These are phyloP conservation scores for Aspergillus clavatus DNA, from an alignment of 2,329 filamentous ascomycete genomes.

Conservation along the genomic window DNA sequence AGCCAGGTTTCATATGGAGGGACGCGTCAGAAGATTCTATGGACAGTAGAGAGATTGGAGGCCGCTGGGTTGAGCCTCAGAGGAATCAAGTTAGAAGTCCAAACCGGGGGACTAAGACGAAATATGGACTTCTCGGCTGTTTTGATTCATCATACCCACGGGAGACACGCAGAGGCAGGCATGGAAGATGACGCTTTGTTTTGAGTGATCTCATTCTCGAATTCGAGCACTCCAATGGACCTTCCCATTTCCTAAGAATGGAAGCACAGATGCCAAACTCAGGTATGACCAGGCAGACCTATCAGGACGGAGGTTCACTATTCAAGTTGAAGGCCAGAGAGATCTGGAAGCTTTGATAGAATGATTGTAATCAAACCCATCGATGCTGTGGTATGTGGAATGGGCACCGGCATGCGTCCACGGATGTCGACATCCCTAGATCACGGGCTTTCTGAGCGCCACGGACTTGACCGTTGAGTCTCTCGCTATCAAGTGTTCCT, in stretches of 20 bases:
- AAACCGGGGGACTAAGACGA: background rate
- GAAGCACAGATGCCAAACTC: background rate
- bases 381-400: slow-evolving; percentile 10
- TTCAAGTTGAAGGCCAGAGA: background rate
- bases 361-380: background rate
- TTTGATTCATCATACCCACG: background rate
- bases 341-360: background rate
- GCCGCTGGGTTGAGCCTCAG: background rate
- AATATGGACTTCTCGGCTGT: background rate
- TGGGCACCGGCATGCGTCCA: slow-evolving; percentile 1
- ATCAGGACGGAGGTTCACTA: background rate
- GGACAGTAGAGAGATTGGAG: background rate
- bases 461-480: too few species aligned
- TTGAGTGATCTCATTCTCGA: background rate
- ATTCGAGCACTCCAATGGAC: background rate
- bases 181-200: background rate
- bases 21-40: too few species aligned
- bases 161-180: background rate
- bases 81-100: background rate
- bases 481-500: too few species aligned
- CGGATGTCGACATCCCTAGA: background rate
- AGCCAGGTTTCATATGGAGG: background rate
- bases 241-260: background rate
- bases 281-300: background rate
- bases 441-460: too few species aligned